A percentile compares a stretch with the other conserved stretches of the same genome.
These are phyloP conservation scores for Graphilbum fragrans DNA, from an alignment of 2,329 filamentous ascomycete genomes.

Conservation along the genomic window DNA sequence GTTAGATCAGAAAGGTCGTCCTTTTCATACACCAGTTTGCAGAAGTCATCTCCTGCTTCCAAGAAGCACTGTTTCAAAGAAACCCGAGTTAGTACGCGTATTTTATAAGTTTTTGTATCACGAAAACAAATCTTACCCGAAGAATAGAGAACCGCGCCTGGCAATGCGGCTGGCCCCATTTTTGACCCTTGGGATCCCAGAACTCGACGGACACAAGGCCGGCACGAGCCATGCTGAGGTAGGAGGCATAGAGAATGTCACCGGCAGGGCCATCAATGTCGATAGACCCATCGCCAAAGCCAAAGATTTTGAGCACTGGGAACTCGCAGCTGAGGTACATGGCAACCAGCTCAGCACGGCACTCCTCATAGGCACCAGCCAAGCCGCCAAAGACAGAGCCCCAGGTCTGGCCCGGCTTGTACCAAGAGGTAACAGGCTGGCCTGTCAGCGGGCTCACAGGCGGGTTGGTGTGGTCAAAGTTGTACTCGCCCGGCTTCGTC, in stretches of 20 bases:
- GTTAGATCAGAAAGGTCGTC: slow-evolving; percentile 71
- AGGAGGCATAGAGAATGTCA: slow-evolving; percentile 77
- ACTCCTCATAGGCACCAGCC: slow-evolving; percentile 86
- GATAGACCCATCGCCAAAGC: slow-evolving; percentile 65
- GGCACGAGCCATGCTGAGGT: slow-evolving; percentile 89
- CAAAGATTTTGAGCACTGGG: slow-evolving; percentile 78
- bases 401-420: slow-evolving; percentile 94
- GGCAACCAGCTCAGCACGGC: slow-evolving; percentile 84
- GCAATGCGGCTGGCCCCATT: slow-evolving; percentile 90
- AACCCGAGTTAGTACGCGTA: too few species aligned
- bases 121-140: slow-evolving; percentile 25
- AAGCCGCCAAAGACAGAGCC: slow-evolving; percentile 81
- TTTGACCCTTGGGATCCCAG: slow-evolving; percentile 83
- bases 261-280: slow-evolving; percentile 69
- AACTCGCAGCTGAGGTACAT: slow-evolving; percentile 89
- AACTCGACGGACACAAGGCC: slow-evolving; percentile 81
- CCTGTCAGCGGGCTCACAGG: slow-evolving; percentile 69
- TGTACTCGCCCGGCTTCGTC: slow-evolving; percentile 67
- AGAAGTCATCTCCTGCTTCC: slow-evolving; percentile 75
- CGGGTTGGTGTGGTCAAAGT: slow-evolving; percentile 75
- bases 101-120: too few species aligned
- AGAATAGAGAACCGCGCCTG: slow-evolving; percentile 86
- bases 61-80: slow-evolving; percentile 70
- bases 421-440: slow-evolving; percentile 73
- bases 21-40: slow-evolving; percentile 60